Conservation (phyloP, 2,329 filamentous ascomycete genomes). For the Arthroderma uncinatum region DNA sequence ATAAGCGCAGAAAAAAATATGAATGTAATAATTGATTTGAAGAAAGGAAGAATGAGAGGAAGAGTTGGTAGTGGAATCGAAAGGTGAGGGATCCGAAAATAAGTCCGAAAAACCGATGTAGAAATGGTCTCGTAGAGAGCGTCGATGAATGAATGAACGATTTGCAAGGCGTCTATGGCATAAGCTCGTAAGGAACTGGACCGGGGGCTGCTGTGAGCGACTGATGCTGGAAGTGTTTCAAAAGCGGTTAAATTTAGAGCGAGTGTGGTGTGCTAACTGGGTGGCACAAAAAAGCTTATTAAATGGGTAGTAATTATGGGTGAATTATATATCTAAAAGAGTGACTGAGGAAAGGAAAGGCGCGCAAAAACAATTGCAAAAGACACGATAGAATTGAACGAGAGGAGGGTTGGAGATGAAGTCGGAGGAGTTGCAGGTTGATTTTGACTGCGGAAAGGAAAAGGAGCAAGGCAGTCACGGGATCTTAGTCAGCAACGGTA, state of each 20-base stretch:
- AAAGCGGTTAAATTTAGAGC: conserved; percentile 4
- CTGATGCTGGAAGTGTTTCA: conserved; percentile 6
- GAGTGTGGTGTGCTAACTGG: neutral
- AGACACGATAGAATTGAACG: neutral
- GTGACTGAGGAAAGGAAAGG: conserved; percentile 1
- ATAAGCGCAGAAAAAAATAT: conserved; percentile 9
- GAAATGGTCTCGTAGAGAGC: neutral
- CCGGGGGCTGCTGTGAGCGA: neutral
- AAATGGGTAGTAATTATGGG: conserved; percentile 5
- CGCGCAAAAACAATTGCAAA: neutral
- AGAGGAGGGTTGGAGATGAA: neutral
- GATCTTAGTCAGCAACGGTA: conserved; percentile 1
- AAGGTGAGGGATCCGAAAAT: conserved; percentile 7
- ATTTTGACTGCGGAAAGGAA: neutral
- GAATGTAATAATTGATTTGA: neutral
- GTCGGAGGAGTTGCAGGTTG: neutral
- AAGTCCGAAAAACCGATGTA: conserved; percentile 2
- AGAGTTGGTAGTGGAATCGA: neutral
- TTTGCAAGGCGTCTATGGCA: neutral
- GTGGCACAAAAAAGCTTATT: conserved; percentile 2
- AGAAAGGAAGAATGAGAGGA: neutral
- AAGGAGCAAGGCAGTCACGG: conserved; percentile 2
- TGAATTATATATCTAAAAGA: conserved; percentile 7
- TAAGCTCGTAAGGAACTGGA: neutral
- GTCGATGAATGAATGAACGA: neutral